phyloP scores from a whole-genome alignment of 768 basidiomycete genomes.

The Russula olivacea region DNA sequence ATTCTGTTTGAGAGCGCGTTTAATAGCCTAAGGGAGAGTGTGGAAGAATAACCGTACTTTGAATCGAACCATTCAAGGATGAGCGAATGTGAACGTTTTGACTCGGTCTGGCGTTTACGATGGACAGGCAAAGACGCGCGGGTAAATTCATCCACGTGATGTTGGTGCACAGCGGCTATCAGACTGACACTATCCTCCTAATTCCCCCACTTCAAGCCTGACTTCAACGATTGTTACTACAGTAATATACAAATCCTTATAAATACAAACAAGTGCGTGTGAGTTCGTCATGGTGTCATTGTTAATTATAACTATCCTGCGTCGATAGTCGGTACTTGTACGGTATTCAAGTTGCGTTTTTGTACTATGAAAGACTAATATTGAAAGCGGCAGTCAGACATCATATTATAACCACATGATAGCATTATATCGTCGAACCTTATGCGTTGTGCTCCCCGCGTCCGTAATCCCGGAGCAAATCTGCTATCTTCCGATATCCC shows the following conservation, averaged over 20 bases:
- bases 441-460: neutral
- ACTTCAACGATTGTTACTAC: neutral
- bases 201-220: no score
- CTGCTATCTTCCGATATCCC: neutral
- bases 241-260: neutral
- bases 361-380: neutral
- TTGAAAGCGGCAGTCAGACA: neutral
- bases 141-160: no score
- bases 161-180: no score
- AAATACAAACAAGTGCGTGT: neutral
- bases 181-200: no score
- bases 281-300: neutral
- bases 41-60: neutral
- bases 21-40: neutral
- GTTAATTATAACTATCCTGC: neutral
- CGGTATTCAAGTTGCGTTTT: no score
- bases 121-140: no score
- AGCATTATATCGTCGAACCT: neutral
- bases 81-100: no score
- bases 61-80: constrained; percentile 14
- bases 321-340: no score
- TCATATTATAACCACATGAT: neutral
- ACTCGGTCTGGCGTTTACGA: no score
- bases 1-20: constrained; percentile 47
- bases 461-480: neutral